Evolutionary conservation across 139 green algal species (phyloP), one percentile per base, ranked within the genome.

Genomic region (Trebouxia sp.): DNA sequence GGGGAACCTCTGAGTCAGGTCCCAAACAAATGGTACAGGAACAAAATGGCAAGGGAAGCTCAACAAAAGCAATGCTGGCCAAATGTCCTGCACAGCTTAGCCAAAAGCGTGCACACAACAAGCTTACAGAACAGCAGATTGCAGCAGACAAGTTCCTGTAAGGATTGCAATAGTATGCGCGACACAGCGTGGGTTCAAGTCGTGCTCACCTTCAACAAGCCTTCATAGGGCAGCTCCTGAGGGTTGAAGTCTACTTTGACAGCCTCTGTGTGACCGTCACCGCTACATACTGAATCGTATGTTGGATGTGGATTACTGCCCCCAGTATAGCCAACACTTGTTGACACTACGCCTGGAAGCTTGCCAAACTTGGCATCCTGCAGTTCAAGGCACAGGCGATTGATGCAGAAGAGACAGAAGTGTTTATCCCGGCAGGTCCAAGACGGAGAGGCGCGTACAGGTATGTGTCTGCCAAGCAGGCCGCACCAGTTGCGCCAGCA

Each of bases 251-350:
- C 47, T 11, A 78, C 70, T 35, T 83, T 69, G 5, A 83, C 22
- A 30, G 80, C 79, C 55, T 90, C 86, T 20, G 86, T 82, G 75
- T 88, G 84, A 15, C 86, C 86, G 58, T 87, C 85, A 14, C 80
- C 80, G 26, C 50, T 74, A 47, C 82, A 89, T 0, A 89, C 85
- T 32, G 37, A 78, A 0, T 62, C 38, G 37, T 89, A 89, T 10
- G 85, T 86, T 24, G 83, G 83, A 11, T 74, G 30, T 6, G 65
- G 38, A 7, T 30, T 47, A 37, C 78, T 80, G 32, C 83, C 85
- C 28, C 85, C 85, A 28, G 80, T 86, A 80, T 89, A 89, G 8
- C 85, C 85, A 4, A 89, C 85, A 38, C 41, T 78, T 32, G 82
- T 86, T 35, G 22, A 67, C 48, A 83, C 11, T 2, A 89, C 85